phyloP scores from a whole-genome alignment of 2,329 filamentous ascomycete species.

The Trichophyton simii region DNA sequence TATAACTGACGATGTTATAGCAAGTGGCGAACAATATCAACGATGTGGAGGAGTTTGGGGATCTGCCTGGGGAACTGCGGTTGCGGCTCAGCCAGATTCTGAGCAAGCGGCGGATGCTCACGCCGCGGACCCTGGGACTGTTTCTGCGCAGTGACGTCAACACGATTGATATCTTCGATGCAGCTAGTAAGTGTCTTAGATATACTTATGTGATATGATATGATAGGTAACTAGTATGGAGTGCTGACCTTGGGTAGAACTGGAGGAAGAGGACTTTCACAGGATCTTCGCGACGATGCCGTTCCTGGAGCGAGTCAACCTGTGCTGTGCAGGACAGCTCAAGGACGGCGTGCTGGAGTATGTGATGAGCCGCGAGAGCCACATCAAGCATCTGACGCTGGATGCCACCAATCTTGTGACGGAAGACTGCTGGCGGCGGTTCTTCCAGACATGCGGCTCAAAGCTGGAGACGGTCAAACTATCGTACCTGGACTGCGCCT shows the following conservation, averaged over 20 bases:
- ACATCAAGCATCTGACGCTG: constrained; percentile 61
- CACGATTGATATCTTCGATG: constrained; percentile 48
- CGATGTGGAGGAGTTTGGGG: constrained; percentile 53
- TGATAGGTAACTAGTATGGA: constrained; percentile 8
- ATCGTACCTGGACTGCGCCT: constrained; percentile 71
- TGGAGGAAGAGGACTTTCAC: constrained; percentile 64
- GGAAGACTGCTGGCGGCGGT: constrained; percentile 59
- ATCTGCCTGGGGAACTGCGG: constrained; percentile 46
- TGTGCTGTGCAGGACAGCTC: constrained; percentile 81
- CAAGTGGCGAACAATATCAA: constrained; percentile 52
- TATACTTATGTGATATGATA: background rate
- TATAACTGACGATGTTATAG: constrained; percentile 15
- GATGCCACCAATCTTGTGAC: constrained; percentile 75
- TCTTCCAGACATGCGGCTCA: constrained; percentile 53
- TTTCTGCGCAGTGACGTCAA: constrained; percentile 43
- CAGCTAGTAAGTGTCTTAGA: constrained; percentile 37
- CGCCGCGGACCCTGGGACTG: constrained; percentile 31
- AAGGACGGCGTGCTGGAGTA: constrained; percentile 77
- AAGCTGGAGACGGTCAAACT: constrained; percentile 59
- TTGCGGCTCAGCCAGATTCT: constrained; percentile 50
- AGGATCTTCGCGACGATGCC: constrained; percentile 67
- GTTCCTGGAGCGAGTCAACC: constrained; percentile 54
- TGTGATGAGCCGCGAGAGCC: constrained; percentile 56
- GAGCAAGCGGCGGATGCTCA: constrained; percentile 50
- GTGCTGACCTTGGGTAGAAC: constrained; percentile 31